Percentiles rank a stretch among this genome's conserved stretches.
These are phyloP conservation scores for Albugo candida DNA, from an alignment of 352 stramenopile species.

Conservation along the genomic window DNA sequence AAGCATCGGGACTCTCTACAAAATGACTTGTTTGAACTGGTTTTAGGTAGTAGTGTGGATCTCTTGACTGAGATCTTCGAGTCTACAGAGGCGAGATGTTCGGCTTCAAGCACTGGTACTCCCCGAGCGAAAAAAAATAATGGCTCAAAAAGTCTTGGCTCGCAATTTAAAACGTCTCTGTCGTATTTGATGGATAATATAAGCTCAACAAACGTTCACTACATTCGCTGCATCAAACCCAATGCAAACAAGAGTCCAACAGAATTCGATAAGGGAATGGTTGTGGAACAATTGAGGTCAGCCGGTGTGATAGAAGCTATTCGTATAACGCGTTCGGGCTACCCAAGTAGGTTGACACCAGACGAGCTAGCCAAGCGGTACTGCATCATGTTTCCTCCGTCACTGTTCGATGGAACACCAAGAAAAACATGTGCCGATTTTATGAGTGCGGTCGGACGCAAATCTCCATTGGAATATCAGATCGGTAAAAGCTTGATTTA, in stretches of 20 bases:
- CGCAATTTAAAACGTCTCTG: slow-evolving; percentile 73
- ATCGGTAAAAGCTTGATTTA: slow-evolving; percentile 91
- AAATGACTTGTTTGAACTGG: slow-evolving; percentile 85
- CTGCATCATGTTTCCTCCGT: slow-evolving; percentile 77
- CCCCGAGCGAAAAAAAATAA: slow-evolving; percentile 18
- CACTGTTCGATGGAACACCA: slow-evolving; percentile 63
- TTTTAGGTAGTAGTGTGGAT: slow-evolving; percentile 45
- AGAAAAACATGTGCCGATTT: slow-evolving; percentile 59
- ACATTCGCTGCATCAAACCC: slow-evolving; percentile 79
- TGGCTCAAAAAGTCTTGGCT: slow-evolving; percentile 41
- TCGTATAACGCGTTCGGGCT: slow-evolving; percentile 79
- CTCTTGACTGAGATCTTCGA: slow-evolving; percentile 61
- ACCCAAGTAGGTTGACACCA: slow-evolving; percentile 81
- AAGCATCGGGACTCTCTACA: slow-evolving; percentile 92
- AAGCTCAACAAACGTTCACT: slow-evolving; percentile 62
- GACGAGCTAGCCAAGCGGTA: slow-evolving; percentile 65
- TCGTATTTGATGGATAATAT: slow-evolving; percentile 78
- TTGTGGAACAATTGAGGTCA: slow-evolving; percentile 80
- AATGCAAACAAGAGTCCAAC: slow-evolving; percentile 74
- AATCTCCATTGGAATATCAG: slow-evolving; percentile 72
- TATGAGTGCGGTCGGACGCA: slow-evolving; percentile 64
- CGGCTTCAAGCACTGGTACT: not conserved
- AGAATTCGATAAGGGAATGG: slow-evolving; percentile 81
- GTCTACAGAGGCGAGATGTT: slow-evolving; percentile 6
- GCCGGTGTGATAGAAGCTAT: slow-evolving; percentile 85